A percentile compares a stretch with the other conserved stretches of the same genome.
Evolutionary conservation across 179 eudicot species (phyloP).

Genomic region (Camellia oleifera): DNA sequence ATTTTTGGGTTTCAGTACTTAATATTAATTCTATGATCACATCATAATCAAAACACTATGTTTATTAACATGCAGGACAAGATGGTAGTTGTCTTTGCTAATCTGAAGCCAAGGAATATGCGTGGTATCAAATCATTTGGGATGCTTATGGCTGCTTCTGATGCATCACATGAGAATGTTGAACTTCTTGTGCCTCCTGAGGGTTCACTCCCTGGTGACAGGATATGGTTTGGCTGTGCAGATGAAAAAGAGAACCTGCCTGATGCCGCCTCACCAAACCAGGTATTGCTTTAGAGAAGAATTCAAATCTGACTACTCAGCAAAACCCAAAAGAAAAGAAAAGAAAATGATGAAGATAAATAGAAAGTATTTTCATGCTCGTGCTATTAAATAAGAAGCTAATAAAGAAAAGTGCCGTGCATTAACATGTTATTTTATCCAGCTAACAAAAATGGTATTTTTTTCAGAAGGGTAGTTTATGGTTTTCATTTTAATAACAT

Average conservation of each 20-base stretch:
- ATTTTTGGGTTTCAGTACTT: too few relatives aligned
- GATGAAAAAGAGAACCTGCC: conserved; percentile 75
- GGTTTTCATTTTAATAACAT: neutral
- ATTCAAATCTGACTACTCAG: neutral
- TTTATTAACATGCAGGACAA: conserved; percentile 45
- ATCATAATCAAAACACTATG: neutral
- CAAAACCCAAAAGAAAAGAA: neutral
- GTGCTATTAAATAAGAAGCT: neutral
- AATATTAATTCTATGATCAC: neutral
- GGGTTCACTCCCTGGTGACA: conserved; percentile 77
- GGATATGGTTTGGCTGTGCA: conserved; percentile 86
- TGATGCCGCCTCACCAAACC: conserved; percentile 74
- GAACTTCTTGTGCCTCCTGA: conserved; percentile 96
- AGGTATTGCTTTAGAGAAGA: conserved; percentile 37
- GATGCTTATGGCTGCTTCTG: conserved; percentile 99
- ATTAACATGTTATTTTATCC: neutral
- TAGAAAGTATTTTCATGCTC: neutral
- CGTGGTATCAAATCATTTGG: conserved; percentile 88
- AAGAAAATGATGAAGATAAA: neutral
- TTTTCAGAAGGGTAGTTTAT: neutral
- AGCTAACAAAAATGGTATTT: neutral
- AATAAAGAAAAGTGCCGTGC: neutral
- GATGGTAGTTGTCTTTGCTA: conserved; percentile 80
- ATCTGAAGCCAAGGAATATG: conserved; percentile 96
- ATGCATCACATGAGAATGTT: conserved; percentile 87